Conservation (phyloP, 306 rosid species). For the Medicago lupulina region DNA sequence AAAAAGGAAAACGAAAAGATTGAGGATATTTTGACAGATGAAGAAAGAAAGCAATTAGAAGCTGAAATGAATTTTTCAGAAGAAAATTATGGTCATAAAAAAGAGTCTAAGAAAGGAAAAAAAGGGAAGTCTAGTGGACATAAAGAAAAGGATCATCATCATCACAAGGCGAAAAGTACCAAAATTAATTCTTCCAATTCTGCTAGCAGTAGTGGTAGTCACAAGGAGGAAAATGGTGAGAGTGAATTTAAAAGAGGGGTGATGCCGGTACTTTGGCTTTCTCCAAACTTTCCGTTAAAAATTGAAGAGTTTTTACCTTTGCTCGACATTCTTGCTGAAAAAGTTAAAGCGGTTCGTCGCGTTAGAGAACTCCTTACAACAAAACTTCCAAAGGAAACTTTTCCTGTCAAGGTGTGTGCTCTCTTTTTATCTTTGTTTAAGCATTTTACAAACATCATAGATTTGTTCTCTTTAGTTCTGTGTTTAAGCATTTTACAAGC, state of each 20-base stretch:
- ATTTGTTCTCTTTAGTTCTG: background rate
- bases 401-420: conserved; percentile 87
- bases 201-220: conserved; percentile 48
- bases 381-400: conserved; percentile 83
- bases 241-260: conserved; percentile 73
- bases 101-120: conserved; percentile 56
- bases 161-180: conserved; percentile 54
- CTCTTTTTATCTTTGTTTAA: background rate
- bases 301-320: conserved; percentile 83
- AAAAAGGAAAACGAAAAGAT: conserved; percentile 60
- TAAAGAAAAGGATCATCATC: conserved; percentile 62
- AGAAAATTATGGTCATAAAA: conserved; percentile 52
- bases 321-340: conserved; percentile 91
- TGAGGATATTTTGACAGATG: conserved; percentile 70
- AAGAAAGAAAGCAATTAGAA: conserved; percentile 80
- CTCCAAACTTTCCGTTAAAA: conserved; percentile 75
- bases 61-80: conserved; percentile 66
- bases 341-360: conserved; percentile 89
- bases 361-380: conserved; percentile 92
- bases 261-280: conserved; percentile 89
- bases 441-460: background rate
- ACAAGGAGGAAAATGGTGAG: conserved; percentile 56
- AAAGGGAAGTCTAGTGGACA: conserved; percentile 76
- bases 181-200: conserved; percentile 45
- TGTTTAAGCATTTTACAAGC: background rate